Base-by-base conservation (phyloP, 2,329 filamentous ascomycete species). In the Lizonia empirigonia region DNA sequence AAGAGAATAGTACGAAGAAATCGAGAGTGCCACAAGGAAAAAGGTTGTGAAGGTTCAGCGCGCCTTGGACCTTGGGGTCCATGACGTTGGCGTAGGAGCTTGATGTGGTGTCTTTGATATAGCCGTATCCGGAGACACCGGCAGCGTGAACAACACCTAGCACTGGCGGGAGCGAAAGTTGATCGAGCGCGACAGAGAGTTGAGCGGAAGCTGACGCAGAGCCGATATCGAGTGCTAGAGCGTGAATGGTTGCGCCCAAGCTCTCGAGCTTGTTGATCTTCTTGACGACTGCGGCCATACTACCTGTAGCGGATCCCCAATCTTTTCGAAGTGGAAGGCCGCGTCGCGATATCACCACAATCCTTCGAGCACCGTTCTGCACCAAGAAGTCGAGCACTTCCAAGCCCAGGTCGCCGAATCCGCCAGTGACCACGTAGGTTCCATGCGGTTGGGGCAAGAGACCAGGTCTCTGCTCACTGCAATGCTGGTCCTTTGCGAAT, bases 381-480 rank as follows among this genome's bases (percentile, higher is more conserved):
- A 73, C 69, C 3, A 78, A 55, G 46, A 72, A 77, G 10, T 66
- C 58, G 6, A 71, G 68, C 0, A 71, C 60, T 34, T 71, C 70
- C 4, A 78, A 65, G 1, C 76, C 77, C 2, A 79, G 65, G 9
- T 67, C 69, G 1, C 76, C 75, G 12, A 77, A 61, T 1, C 75
- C 74, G 33, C 76, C 75, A 12, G 76, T 76, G 20, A 79, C 70
- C 15, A 78, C 23, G 49, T 79, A 79, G 0, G 76, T 77, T 2
- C 76, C 75, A n/a, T 72, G 63, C 65, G 64, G 18, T 70, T 63
- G 22, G 7, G 69, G 69, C 4, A 60, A 5, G 2, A 64, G 20
- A 9, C 42, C 47, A 1, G 40, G 56, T 15, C 29, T 50, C 5
- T 19, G 29, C 9, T 46, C 38, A 7, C 36, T 60, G 39, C 33